phyloP scores from a whole-genome alignment of 2,329 filamentous ascomycete genomes.

The Furcasterigmium sp. region DNA sequence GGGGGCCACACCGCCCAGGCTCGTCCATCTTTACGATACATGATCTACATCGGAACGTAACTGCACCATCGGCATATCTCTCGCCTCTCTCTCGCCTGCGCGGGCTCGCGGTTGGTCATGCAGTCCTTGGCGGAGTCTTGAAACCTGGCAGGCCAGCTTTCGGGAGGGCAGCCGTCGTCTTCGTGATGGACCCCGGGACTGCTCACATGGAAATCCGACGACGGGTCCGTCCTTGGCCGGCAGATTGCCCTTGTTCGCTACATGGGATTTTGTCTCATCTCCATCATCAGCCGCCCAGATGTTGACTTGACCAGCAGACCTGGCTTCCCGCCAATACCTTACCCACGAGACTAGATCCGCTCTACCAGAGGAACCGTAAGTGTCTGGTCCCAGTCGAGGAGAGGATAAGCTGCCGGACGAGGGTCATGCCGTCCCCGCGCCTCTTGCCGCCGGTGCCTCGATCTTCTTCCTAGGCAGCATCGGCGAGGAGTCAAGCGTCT shows the following conservation, averaged over 20 bases:
- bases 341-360: conserved; percentile 6
- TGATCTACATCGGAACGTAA: conserved; percentile 10
- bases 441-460: too few species aligned
- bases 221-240: conserved; percentile 1
- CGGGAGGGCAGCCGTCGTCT: not conserved
- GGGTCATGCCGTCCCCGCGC: too few species aligned
- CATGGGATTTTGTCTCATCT: conserved; percentile 12
- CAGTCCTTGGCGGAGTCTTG: not conserved
- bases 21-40: conserved; percentile 2
- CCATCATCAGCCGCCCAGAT: conserved; percentile 2
- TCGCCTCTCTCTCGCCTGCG: too few species aligned
- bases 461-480: too few species aligned
- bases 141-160: too few species aligned
- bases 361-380: too few species aligned
- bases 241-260: conserved; percentile 6
- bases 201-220: not conserved
- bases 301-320: conserved; percentile 1
- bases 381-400: too few species aligned
- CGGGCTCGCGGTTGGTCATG: conserved; percentile 7
- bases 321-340: conserved; percentile 6
- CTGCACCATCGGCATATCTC: conserved; percentile 8
- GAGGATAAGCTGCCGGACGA: too few species aligned
- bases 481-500: too few species aligned
- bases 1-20: not conserved
- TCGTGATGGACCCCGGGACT: not conserved